Evolutionary conservation across 345 rosid genomes (phyloP), one percentile per base, ranked within the genome.

Genomic region (Pistacia atlantica): DNA sequence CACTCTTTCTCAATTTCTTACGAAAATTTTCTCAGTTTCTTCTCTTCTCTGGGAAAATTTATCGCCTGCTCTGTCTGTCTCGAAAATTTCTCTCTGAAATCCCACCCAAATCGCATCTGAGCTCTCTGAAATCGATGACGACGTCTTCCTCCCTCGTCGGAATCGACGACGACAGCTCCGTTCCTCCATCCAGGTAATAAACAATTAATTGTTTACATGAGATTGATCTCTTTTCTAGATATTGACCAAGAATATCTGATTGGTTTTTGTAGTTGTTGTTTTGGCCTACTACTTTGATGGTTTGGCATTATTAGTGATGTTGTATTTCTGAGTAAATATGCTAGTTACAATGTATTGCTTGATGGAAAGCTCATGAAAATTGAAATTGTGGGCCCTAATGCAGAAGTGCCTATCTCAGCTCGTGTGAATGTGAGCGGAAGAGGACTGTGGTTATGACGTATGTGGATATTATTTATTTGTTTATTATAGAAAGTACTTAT

Each of bases 301-400:
- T 49, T 38, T 73, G 48, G 33, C 37, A 16, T 28, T 0, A 1
- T 46, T 62, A 48, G 49, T 65, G 58, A 46, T 22, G 35, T n/a
- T 22, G 11, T 20, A 22, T 3, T n/a, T 54, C 31, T 35, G 12
- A 11, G 49, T 45, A 62, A 5, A 55, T 1, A 33, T 6, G 25
- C 55, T 62, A 11, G 33, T 58, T 25, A 22, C 49, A 91, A 92
- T 75, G 98, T 97, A 12, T 82, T 88, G 12, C 81, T 97, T 78
- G 99, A 97, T 80, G 98, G 97, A 67, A 94, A 85, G 81, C 92
- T 91, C 31, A 97, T 97, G 99, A 91, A 83, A 83, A 84, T 97
- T 56, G 98, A 97, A 83, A 83, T 97, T 80, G 76, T 84, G 28
- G 98, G 97, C 72, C 82, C 88, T 54, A 84, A 77, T 54, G 48